Evolutionary conservation across 257 asterid genomes (phyloP).

Genomic region (Lantana camara): DNA sequence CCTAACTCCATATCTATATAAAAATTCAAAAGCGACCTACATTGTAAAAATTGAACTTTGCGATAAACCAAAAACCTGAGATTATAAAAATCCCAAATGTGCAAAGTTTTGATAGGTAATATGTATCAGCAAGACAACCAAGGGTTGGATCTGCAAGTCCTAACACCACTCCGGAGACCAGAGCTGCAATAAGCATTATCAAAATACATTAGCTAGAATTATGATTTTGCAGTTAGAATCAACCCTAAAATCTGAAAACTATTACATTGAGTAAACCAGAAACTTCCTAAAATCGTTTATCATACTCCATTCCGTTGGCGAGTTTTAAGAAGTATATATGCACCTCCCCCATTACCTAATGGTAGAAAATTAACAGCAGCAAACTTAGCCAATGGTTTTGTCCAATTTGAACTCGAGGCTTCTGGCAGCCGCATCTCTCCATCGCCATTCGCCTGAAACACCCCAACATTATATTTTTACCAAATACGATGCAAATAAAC

Average conservation of each 20-base stretch:
- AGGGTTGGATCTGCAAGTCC: slow-evolving; percentile 85
- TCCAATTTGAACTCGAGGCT: slow-evolving; percentile 40
- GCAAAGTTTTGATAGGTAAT: slow-evolving; percentile 72
- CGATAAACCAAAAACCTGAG: no score
- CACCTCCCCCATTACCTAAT: slow-evolving; percentile 47
- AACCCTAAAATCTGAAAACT: not conserved
- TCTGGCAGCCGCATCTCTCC: slow-evolving; percentile 37
- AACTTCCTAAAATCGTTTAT: slow-evolving; percentile 6
- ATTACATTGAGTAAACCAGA: not conserved
- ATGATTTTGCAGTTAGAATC: not conserved
- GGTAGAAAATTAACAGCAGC: slow-evolving; percentile 77
- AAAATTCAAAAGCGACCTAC: no score
- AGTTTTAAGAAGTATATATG: not conserved
- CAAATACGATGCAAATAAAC: no score
- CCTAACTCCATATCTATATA: no score
- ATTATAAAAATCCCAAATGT: no score
- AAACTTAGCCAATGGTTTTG: slow-evolving; percentile 47
- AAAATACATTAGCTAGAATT: slow-evolving; percentile 20
- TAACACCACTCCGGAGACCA: slow-evolving; percentile 71
- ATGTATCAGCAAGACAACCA: slow-evolving; percentile 86
- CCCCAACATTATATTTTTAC: slow-evolving; percentile 14
- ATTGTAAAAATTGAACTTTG: no score
- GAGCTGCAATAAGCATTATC: slow-evolving; percentile 59
- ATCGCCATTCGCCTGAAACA: slow-evolving; percentile 57
- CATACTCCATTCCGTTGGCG: not conserved